phyloP scores from a whole-genome alignment of 2,329 filamentous ascomycete species.

The Epichloe coenophiala region DNA sequence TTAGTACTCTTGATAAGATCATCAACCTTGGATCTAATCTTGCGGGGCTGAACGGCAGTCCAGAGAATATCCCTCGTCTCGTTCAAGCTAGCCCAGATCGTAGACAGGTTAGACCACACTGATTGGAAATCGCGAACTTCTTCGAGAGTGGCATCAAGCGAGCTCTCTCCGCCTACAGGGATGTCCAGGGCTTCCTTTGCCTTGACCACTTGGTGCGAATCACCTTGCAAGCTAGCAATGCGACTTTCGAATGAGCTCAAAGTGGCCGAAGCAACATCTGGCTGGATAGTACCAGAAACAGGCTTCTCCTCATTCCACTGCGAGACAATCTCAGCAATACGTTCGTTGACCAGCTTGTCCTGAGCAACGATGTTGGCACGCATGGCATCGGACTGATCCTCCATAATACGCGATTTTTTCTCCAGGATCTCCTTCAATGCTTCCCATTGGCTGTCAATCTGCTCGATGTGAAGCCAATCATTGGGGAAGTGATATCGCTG shows the following conservation, averaged over 20 bases:
- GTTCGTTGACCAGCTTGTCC: slow-evolving; percentile 79
- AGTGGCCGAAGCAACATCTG: slow-evolving; percentile 73
- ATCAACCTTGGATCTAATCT: slow-evolving; percentile 80
- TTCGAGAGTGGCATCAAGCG: slow-evolving; percentile 75
- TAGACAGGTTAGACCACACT: slow-evolving; percentile 89
- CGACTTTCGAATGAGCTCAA: slow-evolving; percentile 71
- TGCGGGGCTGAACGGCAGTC: slow-evolving; percentile 90
- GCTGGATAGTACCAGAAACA: slow-evolving; percentile 84
- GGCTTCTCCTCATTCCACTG: slow-evolving; percentile 97
- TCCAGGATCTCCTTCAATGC: slow-evolving; percentile 82
- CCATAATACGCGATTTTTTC: slow-evolving; percentile 87
- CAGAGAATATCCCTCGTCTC: slow-evolving; percentile 86
- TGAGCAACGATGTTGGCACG: slow-evolving; percentile 91
- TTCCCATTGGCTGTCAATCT: slow-evolving; percentile 93
- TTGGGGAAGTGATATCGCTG: slow-evolving; percentile 87
- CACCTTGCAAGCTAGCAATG: slow-evolving; percentile 72
- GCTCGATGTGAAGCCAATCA: slow-evolving; percentile 92
- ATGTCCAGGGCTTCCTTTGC: slow-evolving; percentile 95
- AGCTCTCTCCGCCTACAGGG: slow-evolving; percentile 63
- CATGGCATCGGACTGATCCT: slow-evolving; percentile 90
- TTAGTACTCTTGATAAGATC: slow-evolving; percentile 94
- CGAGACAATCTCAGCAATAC: slow-evolving; percentile 68
- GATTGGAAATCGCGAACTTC: slow-evolving; percentile 98
- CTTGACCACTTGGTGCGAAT: slow-evolving; percentile 86
- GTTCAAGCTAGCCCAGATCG: slow-evolving; percentile 92